These are phyloP conservation scores for Raffaelea ambrosiae DNA, from an alignment of 2,329 filamentous ascomycete species.

Conservation along the genomic window DNA sequence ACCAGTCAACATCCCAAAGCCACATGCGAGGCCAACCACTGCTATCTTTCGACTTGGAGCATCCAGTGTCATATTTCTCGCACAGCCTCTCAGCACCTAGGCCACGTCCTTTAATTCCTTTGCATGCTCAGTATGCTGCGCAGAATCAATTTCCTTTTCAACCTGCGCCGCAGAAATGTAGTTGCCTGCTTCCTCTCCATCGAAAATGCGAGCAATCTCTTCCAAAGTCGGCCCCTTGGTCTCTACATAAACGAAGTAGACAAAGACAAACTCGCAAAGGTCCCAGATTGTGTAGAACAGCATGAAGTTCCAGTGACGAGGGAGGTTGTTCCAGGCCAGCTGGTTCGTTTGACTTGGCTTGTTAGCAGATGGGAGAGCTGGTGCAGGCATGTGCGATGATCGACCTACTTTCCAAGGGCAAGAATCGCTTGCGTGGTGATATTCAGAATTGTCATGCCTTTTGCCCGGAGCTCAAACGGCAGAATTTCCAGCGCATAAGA, in stretches of 20 bases:
- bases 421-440: constrained; percentile 12
- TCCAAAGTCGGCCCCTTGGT: constrained; percentile 64
- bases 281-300: constrained; percentile 59
- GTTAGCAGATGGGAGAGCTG: too few relatives aligned
- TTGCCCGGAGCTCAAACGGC: too few relatives aligned
- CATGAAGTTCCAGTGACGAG: constrained; percentile 58
- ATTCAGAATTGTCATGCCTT: constrained; percentile 14
- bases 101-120: too few relatives aligned
- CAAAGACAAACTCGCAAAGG: constrained; percentile 49
- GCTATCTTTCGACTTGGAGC: too few relatives aligned
- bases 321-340: constrained; percentile 51
- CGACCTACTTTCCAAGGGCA: constrained; percentile 25
- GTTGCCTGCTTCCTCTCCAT: constrained; percentile 51
- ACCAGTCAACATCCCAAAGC: too few relatives aligned
- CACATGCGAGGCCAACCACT: too few relatives aligned
- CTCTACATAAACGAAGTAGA: constrained; percentile 61
- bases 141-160: constrained; percentile 49
- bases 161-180: constrained; percentile 46
- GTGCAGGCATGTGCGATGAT: too few relatives aligned
- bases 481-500: too few relatives aligned
- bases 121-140: background rate
- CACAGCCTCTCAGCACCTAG: too few relatives aligned
- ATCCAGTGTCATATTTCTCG: too few relatives aligned
- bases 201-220: constrained; percentile 62
- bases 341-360: constrained; percentile 60